These are phyloP conservation scores for Aureobasidium sp. DNA, from an alignment of 2,329 filamentous ascomycete species.

Conservation along the genomic window DNA sequence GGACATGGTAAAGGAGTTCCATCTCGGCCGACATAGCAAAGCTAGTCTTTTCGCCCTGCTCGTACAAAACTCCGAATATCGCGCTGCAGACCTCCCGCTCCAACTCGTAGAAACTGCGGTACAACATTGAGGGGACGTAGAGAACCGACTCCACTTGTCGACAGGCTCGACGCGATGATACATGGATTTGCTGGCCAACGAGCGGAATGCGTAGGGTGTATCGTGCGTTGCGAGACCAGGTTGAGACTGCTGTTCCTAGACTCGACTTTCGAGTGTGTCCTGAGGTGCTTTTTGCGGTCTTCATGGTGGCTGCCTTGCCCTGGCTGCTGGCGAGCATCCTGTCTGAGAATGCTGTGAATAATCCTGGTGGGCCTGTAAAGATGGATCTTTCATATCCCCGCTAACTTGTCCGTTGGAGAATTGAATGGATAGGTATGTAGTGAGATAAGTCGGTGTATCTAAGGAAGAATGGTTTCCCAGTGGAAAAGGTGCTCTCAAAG, in stretches of 20 bases:
- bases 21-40: not conserved
- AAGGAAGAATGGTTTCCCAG: not conserved
- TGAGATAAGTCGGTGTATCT: not conserved
- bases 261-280: constrained; percentile 1
- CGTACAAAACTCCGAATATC: constrained; percentile 1
- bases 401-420: not conserved
- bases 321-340: constrained; percentile 7
- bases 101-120: not conserved
- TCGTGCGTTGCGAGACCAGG: constrained; percentile 1
- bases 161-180: not conserved
- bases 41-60: not conserved
- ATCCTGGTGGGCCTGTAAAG: constrained; percentile 6
- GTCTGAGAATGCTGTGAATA: constrained; percentile 7
- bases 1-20: not conserved
- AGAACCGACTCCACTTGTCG: not conserved
- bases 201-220: not conserved
- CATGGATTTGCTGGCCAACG: not conserved
- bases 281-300: not conserved
- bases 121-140: not conserved
- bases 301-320: constrained; percentile 9
- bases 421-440: no score
- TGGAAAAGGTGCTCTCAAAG: not conserved
- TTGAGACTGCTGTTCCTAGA: not conserved
- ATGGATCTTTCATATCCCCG: constrained; percentile 12
- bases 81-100: constrained; percentile 8